These are phyloP conservation scores for Cryptosporidium canis DNA, from an alignment of 169 alveolate species.

Conservation along the genomic window DNA sequence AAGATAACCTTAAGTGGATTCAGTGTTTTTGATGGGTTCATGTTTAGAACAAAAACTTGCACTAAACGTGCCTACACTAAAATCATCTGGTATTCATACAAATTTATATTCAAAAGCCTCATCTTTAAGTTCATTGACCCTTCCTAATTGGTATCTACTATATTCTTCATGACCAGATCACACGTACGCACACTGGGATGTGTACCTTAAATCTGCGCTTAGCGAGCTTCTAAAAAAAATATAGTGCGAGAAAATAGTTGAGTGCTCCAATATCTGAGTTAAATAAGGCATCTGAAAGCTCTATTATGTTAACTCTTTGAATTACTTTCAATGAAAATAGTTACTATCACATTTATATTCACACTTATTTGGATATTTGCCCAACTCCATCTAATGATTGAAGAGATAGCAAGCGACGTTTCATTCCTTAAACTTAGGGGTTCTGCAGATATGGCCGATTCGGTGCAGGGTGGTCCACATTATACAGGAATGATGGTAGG, in stretches of 20 bases:
- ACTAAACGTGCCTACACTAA: too few species aligned
- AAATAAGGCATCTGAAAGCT: not conserved
- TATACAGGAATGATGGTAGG: slow-evolving; percentile 73
- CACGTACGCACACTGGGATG: slow-evolving; percentile 14
- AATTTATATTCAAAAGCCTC: too few species aligned
- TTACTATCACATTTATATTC: not conserved
- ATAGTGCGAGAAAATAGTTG: not conserved
- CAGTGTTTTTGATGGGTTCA: too few species aligned
- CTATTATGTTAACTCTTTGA: not conserved
- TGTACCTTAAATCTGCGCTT: not conserved
- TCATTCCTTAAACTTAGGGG: slow-evolving; percentile 32
- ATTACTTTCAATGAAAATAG: not conserved
- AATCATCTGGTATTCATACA: too few species aligned
- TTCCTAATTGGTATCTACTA: too few species aligned
- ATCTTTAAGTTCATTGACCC: too few species aligned
- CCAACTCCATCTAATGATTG: not conserved
- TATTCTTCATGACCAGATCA: not conserved
- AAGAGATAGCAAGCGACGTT: not conserved
- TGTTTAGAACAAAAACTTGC: too few species aligned
- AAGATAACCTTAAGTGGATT: too few species aligned
- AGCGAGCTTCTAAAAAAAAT: not conserved
- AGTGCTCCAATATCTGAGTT: not conserved
- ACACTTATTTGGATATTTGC: not conserved
- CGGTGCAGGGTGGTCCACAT: slow-evolving; percentile 51
- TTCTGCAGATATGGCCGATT: slow-evolving; percentile 2